phyloP scores from a whole-genome alignment of 164 flowering plant genomes.

The Amborella trichopoda region DNA sequence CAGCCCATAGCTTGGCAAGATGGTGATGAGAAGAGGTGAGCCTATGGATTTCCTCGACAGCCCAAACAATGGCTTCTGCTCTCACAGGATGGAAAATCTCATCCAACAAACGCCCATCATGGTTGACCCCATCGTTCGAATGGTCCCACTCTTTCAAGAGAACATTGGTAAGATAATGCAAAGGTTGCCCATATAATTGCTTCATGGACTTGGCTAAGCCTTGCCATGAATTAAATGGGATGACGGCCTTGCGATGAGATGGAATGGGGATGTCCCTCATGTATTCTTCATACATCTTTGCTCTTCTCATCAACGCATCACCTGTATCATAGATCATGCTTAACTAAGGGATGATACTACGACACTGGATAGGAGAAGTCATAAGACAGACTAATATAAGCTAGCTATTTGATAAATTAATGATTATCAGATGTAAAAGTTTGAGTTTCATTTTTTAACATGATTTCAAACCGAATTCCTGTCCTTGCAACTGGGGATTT shows the following conservation, averaged over 20 bases:
- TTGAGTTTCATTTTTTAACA: no score
- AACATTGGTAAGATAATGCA: slow-evolving; percentile 80
- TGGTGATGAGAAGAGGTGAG: slow-evolving; percentile 42
- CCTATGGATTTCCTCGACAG: slow-evolving; percentile 74
- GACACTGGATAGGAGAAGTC: no score
- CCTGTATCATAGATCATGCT: no score
- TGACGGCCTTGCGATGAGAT: slow-evolving; percentile 35
- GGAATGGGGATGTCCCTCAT: slow-evolving; percentile 74
- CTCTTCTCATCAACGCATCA: slow-evolving; percentile 40
- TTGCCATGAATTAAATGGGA: slow-evolving; percentile 65
- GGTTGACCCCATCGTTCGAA: slow-evolving; percentile 34
- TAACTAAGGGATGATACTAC: no score
- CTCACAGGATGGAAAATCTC: slow-evolving; percentile 54
- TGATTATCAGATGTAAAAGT: no score
- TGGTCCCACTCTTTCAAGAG: slow-evolving; percentile 65
- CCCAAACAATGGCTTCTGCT: slow-evolving; percentile 87
- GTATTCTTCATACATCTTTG: slow-evolving; percentile 77
- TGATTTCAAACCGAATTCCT: no score
- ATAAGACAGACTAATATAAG: no score
- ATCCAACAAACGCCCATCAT: slow-evolving; percentile 48
- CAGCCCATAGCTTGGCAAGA: slow-evolving; percentile 51
- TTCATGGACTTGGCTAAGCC: slow-evolving; percentile 66
- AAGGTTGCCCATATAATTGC: slow-evolving; percentile 67
- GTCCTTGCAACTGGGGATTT: no score
- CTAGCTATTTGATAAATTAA: no score